These are phyloP conservation scores for Macrotyloma uniflorum DNA, from an alignment of 306 rosid species.

Conservation along the genomic window DNA sequence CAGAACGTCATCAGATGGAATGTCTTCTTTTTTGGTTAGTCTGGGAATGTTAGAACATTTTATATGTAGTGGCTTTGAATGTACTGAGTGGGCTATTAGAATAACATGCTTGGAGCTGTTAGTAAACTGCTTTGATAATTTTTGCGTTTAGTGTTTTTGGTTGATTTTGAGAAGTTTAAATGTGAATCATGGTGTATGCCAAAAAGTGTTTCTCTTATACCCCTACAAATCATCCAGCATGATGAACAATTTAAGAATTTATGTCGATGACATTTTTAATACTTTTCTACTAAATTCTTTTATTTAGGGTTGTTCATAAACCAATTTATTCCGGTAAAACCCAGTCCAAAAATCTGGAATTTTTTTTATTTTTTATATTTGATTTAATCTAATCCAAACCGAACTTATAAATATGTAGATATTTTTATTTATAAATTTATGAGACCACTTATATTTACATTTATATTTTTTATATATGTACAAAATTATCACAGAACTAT, in stretches of 20 bases:
- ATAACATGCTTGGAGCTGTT: conserved; percentile 23
- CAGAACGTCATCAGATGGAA: conserved; percentile 89
- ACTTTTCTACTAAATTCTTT: conserved; percentile 31
- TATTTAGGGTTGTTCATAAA: background rate
- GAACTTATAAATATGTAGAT: background rate
- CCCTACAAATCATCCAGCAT: conserved; percentile 23
- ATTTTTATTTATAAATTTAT: background rate
- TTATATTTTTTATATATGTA: no score
- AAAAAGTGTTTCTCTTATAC: conserved; percentile 23
- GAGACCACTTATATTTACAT: background rate
- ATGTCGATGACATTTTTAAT: conserved; percentile 25
- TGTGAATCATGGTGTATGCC: background rate
- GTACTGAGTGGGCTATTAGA: conserved; percentile 24
- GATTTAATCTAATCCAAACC: background rate
- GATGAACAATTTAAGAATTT: background rate
- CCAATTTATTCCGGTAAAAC: background rate
- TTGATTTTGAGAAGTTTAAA: conserved; percentile 23
- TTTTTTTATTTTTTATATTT: background rate
- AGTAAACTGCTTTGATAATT: conserved; percentile 6
- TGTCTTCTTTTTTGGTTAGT: conserved; percentile 96
- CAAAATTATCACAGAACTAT: background rate
- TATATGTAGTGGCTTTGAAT: conserved; percentile 23
- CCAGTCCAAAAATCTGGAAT: background rate
- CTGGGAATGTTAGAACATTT: conserved; percentile 32
- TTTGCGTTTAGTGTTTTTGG: conserved; percentile 5